Evolutionary conservation across 139 green algal genomes (phyloP), one percentile per base, ranked within the genome.

Genomic region (Medakamo hakoo): DNA sequence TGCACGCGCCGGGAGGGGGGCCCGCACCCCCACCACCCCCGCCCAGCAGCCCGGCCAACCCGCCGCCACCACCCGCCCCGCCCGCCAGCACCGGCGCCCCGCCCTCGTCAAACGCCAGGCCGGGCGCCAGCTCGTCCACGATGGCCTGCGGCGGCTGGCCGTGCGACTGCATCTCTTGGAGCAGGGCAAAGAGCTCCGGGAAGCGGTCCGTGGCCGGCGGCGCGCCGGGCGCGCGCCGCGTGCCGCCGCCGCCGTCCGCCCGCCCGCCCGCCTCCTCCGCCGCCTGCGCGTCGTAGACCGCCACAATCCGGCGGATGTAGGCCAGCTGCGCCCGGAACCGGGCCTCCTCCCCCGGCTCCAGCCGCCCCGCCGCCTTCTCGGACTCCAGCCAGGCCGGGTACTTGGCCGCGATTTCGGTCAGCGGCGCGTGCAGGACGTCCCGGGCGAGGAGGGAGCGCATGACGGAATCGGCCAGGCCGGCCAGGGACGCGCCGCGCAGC

Each of bases 111-210:
- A 52, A 52, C 9, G 40, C 40, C 55, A 74, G 29, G 57, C 68
- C 76, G 24, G 78, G 78, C 14, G 76, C 73, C 72, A 93, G 78
- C 59, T 93, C 84, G 27, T 86, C 68, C 63, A 93, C 83, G 63
- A 93, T 93, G 22, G 86, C 86, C 29, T 80, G 64, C 4, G 86
- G 86, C 4, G 86, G 86, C 64, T 89, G 75, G 26, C 86, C 86
- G 59, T 81, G 84, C 19, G 75, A 74, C 63, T 93, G 86, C 86
- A 93, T 91, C 40, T 52, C 40, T 79, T 89, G 81, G 60, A 68
- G 24, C 25, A 29, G 24, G 49, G 4, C 14, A 27, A 49, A 25
- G 20, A 24, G 31, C 19, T 30, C 25, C 30, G 55, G 52, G 14
- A 62, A 55, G 1, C 27, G 26, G 21, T 9, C 14, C 20, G 24